Base-by-base conservation (phyloP, 2,329 filamentous ascomycete species). In the Setomelanomma holmii region DNA sequence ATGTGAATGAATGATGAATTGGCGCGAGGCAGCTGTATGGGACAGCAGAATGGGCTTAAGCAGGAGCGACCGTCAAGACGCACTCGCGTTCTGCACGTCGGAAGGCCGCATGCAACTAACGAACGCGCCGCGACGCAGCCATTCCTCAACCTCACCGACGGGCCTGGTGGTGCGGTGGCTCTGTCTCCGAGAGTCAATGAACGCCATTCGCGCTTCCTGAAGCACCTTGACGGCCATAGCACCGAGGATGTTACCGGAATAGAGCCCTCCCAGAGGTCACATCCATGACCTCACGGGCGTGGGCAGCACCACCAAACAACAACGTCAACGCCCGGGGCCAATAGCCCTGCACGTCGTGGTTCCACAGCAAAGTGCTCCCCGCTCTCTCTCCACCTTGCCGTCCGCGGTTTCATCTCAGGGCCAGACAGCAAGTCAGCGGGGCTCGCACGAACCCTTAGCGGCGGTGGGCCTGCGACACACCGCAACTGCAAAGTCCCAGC, bases 341-440 rank as follows among this genome's bases (percentile, higher is more conserved):
- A 58, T 62, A 38, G 48, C 58, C 36, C 46, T 51, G 40, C 50
- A 55, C 49, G 45, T 55, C 60, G 50, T 61, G 60, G 30, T 49
- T 53, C 55, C 62, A 51, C 39, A 42, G 34, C 39, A 20, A 43
- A 38, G 43, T 41, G 33, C 53, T 54, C 56, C 52, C 58, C 55
- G 61, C 61, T 56, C 49, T 56, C 42, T 48, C 56, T 53, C 58
- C 55, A 55, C 53, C 51, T 51, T 50, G 51, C 53, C 55, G 52
- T 55, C 63, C 58, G 57, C 56, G 53, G 64, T 67, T 69, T 69
- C 67, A 68, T 55, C 56, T 19, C 39, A 22, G 42, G 49, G 53
- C 50, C 52, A 51, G 45, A 52, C 60, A 59, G 39, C 45, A 51
- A 40, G 44, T 47, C 51, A 55, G 55, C 42, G 51, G 49, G 36